These are phyloP conservation scores for Carallia brachiata DNA, from an alignment of 345 rosid species.

Conservation along the genomic window DNA sequence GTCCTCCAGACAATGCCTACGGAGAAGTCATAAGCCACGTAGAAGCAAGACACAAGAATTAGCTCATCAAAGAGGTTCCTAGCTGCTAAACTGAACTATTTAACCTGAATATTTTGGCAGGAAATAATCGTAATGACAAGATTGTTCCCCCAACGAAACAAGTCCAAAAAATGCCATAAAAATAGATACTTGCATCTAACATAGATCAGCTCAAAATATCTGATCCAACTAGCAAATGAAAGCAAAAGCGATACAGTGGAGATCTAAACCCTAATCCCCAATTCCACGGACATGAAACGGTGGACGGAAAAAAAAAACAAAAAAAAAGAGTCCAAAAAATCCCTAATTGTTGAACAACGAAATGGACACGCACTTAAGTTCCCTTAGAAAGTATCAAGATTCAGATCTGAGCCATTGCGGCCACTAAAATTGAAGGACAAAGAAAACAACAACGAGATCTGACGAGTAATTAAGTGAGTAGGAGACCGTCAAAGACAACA, in stretches of 20 bases:
- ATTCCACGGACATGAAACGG: not conserved
- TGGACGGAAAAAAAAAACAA: not conserved
- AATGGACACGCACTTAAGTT: not conserved
- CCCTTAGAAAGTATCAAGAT: not conserved
- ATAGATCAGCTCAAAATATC: not conserved
- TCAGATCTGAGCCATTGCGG: conserved; percentile 30
- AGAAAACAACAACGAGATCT: conserved; percentile 31
- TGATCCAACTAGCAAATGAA: not conserved
- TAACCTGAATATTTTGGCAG: no score
- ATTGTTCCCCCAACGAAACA: no score
- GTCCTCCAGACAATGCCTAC: no score
- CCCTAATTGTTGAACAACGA: not conserved
- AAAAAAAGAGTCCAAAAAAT: not conserved
- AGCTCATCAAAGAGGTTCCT: no score
- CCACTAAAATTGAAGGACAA: not conserved
- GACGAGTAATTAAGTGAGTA: not conserved
- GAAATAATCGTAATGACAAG: no score
- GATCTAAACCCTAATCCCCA: conserved; percentile 17
- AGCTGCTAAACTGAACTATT: no score
- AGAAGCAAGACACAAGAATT: no score
- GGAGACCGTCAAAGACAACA: not conserved
- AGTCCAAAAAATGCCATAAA: no score
- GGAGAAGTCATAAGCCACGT: no score
- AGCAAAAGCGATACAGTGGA: not conserved
- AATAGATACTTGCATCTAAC: no score